Base-by-base conservation (phyloP, 2,329 filamentous ascomycete genomes). In the Penicillium sp. region DNA sequence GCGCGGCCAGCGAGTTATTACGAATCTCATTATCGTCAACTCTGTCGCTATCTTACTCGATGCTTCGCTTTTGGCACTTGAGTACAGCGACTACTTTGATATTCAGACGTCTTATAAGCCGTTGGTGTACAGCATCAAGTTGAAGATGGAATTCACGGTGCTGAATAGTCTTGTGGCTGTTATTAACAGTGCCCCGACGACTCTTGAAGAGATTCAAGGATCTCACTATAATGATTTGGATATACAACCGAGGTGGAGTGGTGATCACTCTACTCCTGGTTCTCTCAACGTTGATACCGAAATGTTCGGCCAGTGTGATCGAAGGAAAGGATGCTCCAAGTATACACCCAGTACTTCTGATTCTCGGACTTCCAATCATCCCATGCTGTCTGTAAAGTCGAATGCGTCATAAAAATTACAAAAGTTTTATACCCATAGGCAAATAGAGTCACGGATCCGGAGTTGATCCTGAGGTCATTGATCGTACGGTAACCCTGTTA, bases 131-230 rank as follows among this genome's bases (percentile, higher is more conserved):
- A 64, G 59, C 45, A 44, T 66, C 14, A 68, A 58, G 54, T 69
- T 81, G 31, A 79, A 81, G 52, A 75, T 83, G 29, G 83, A 85
- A 66, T 78, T 79, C 57, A 76, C 78, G 29, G 76, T 85, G 41
- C 70, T 85, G 16, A 73, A 81, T 33, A 71, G 70, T 49, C 63
- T 78, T 7, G 68, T 77, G 9, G 59, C 61, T 39, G 55, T 62
- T 19, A 58, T 66, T 10, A 60, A 52, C 31, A 54, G 56, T 1
- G 39, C 33, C 14, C 53, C 60, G 6, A 22, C 55, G 6, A 47
- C 47, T 3, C 39, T 63, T 22, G 48, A 59, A 21, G 53, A 50
- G 19, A 50, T 50, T 9, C 56, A 43, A 27, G 44, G 29, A 33
- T 21, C 48, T 21, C 53, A 35, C 6, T 24, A 6, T 21, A 55